These are phyloP conservation scores for Luvunga scandens DNA, from an alignment of 345 rosid genomes.

Conservation along the genomic window DNA sequence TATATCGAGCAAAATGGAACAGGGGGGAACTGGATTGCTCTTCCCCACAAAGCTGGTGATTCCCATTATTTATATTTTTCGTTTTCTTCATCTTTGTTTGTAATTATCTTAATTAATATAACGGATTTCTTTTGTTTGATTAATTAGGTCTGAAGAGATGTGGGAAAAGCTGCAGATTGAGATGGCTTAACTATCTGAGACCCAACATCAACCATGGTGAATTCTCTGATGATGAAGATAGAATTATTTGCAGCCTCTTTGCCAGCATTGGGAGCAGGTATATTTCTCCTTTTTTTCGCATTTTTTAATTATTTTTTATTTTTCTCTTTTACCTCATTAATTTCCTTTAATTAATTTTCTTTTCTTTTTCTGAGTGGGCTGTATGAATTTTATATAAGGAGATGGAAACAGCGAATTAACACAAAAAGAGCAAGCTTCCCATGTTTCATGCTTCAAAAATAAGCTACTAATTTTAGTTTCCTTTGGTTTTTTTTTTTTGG, in stretches of 20 bases:
- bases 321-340: not conserved
- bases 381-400: no score
- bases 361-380: not conserved
- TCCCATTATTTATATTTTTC: not conserved
- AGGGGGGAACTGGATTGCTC: conserved; percentile 82
- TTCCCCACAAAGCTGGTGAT: conserved; percentile 79
- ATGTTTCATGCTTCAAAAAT: conserved; percentile 21
- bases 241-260: conserved; percentile 63
- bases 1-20: conserved; percentile 63
- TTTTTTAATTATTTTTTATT: not conserved
- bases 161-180: conserved; percentile 88
- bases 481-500: not conserved
- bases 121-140: conserved; percentile 2
- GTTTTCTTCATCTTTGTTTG: not conserved
- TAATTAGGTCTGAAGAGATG: conserved; percentile 74
- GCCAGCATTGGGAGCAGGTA: conserved; percentile 91
- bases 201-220: conserved; percentile 94
- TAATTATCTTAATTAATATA: not conserved
- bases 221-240: conserved; percentile 77
- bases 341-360: not conserved
- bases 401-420: not conserved
- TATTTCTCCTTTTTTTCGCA: not conserved
- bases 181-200: conserved; percentile 91
- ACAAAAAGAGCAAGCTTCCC: not conserved
- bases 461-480: conserved; percentile 10